Conservation (phyloP, 2,329 filamentous ascomycete species). For the Cladosporium austrohemisphaericum region DNA sequence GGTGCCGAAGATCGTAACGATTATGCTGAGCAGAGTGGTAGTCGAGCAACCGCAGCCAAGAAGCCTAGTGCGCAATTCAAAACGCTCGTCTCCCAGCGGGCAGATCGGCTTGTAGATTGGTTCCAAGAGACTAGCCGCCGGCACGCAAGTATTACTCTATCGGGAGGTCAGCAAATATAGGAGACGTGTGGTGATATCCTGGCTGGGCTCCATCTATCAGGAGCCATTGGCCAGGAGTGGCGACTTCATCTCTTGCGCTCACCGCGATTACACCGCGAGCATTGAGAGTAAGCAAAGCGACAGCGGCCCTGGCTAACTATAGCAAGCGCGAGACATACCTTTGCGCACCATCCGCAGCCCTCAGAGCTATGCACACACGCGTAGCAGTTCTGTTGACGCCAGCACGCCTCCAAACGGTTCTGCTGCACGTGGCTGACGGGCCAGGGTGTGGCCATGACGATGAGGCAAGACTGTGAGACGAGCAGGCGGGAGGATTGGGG, state of each 20-base stretch:
- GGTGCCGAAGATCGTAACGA: slow-evolving; percentile 43
- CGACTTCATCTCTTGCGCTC: background rate
- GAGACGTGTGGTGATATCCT: background rate
- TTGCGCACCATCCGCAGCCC: slow-evolving; percentile 10
- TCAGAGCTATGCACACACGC: slow-evolving; percentile 3
- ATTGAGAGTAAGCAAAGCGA: no score
- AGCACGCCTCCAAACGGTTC: slow-evolving; percentile 9
- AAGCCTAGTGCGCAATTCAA: slow-evolving; percentile 43
- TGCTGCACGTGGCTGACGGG: slow-evolving; percentile 10
- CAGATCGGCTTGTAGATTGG: slow-evolving; percentile 36
- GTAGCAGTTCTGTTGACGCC: slow-evolving; percentile 9
- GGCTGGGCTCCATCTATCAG: background rate
- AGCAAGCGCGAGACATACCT: slow-evolving; percentile 11
- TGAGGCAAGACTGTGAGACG: background rate
- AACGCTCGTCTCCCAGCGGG: slow-evolving; percentile 41
- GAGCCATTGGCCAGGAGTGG: background rate
- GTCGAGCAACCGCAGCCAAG: slow-evolving; percentile 47
- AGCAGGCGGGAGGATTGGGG: background rate
- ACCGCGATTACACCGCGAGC: background rate
- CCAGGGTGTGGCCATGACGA: slow-evolving; percentile 1
- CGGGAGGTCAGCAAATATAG: background rate
- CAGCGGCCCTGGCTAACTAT: no score
- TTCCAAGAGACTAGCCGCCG: slow-evolving; percentile 38
- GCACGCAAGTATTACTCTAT: slow-evolving; percentile 40
- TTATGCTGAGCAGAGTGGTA: slow-evolving; percentile 42